Conservation (phyloP, 352 stramenopile species). For the Discostella stelligera region DNA sequence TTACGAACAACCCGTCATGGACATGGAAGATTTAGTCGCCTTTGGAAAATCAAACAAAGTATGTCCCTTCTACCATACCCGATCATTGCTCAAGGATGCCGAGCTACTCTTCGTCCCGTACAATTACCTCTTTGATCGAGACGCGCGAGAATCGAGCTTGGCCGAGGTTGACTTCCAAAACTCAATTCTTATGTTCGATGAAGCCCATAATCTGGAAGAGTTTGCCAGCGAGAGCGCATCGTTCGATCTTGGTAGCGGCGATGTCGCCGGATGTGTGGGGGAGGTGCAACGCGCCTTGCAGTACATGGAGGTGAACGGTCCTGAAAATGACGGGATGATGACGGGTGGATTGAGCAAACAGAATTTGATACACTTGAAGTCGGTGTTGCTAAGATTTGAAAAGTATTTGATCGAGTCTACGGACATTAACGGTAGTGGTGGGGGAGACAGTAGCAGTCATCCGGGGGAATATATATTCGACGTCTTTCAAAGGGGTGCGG, state of each 20-base stretch:
- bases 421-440: not conserved
- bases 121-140: slow-evolving; percentile 99
- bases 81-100: slow-evolving; percentile 86
- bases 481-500: slow-evolving; percentile 84
- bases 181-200: slow-evolving; percentile 98
- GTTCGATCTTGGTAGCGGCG: slow-evolving; percentile 91
- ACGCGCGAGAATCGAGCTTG: slow-evolving; percentile 79
- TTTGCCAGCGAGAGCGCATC: slow-evolving; percentile 91
- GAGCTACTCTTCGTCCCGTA: slow-evolving; percentile 99
- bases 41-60: slow-evolving; percentile 82
- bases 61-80: slow-evolving; percentile 96
- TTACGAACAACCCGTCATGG: slow-evolving; percentile 85
- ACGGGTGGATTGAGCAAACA: slow-evolving; percentile 46
- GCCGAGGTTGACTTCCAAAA: slow-evolving; percentile 94
- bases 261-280: slow-evolving; percentile 91
- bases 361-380: slow-evolving; percentile 75
- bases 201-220: slow-evolving; percentile 98
- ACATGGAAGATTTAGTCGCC: slow-evolving; percentile 97
- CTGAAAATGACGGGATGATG: not conserved
- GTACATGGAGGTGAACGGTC: slow-evolving; percentile 47
- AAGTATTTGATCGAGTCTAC: slow-evolving; percentile 62
- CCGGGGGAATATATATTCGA: slow-evolving; percentile 83
- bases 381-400: slow-evolving; percentile 79
- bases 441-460: slow-evolving; percentile 41
- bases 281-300: slow-evolving; percentile 86